Evolutionary conservation across 1,284 basidiomycete genomes (phyloP), one percentile per base, ranked within the genome.

Genomic region (Afroboletus lepidellus): DNA sequence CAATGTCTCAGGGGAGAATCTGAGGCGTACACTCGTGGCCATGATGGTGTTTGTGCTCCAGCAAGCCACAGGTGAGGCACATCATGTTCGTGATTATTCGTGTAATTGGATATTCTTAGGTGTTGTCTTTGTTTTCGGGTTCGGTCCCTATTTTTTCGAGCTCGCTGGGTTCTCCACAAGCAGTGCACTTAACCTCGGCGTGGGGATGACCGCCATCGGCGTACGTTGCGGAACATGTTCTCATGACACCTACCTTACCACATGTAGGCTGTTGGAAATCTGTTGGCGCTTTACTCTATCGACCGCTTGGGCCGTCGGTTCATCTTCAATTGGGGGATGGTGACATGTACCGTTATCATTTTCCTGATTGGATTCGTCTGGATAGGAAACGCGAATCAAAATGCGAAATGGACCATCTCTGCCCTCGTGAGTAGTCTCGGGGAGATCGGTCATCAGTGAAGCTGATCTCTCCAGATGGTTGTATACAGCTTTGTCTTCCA

Each of bases 21-120:
- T 63, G 6, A 65, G 48, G 30, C 64, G 66, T 6, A 69, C 65
- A 4, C 1, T 61, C 0, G 50, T 69, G n/a, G 66, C 64, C 3
- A 69, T 63, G 64, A 69, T 68, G 64, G 64, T 68, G 1, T 69
- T 66, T 21, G 62, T 65, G n/a, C 60, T 68, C 12, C 64, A 69
- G 45, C 65, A 69, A 41, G 41, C 41, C 4, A 48, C 64, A 47
- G 67, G 66, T 65, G 20, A n/a, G 44, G 50, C 6, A 8, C 37
- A 16, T 18, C 0, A n/a, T 8, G 12, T 16, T 0, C 4, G 7
- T 20, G 24, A 30, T 9, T 5, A 15, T 1, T 34, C 2, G n/a
- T n/a, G n/a, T 29, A 12, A 38, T 18, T 46, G n/a, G 7, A 15
- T 41, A n/a, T 41, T 16, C 0, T 21, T 32, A 69, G 67, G 67